These are phyloP conservation scores for Elsinoe australis DNA, from an alignment of 2,329 filamentous ascomycete genomes.

Conservation along the genomic window DNA sequence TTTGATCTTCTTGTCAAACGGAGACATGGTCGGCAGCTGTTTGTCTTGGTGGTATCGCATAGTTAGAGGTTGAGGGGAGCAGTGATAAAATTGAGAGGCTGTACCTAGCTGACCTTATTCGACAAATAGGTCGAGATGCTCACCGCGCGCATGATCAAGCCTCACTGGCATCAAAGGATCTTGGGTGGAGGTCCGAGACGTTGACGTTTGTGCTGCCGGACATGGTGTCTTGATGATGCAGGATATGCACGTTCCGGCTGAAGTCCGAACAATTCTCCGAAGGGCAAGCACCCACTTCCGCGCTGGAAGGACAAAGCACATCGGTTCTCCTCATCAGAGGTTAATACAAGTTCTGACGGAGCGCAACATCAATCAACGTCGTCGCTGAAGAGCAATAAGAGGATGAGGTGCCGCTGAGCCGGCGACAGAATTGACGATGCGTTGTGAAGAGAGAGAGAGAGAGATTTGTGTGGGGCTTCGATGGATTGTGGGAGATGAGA, in stretches of 20 bases:
- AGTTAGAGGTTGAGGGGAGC: background rate
- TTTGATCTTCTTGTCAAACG: slow-evolving; percentile 26
- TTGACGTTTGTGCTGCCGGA: slow-evolving; percentile 6
- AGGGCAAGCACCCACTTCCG: too few species aligned
- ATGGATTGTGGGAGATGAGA: too few species aligned
- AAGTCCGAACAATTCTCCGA: slow-evolving; percentile 11
- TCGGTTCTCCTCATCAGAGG: too few species aligned
- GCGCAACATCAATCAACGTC: too few species aligned
- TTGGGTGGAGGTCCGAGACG: slow-evolving; percentile 11
- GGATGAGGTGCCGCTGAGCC: too few species aligned
- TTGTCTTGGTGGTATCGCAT: background rate
- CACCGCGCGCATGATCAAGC: background rate
- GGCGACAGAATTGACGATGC: too few species aligned
- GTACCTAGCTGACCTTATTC: background rate
- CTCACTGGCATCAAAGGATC: too few species aligned
- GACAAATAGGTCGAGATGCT: background rate
- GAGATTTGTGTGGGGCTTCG: too few species aligned
- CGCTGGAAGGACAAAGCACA: too few species aligned
- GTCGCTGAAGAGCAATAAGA: too few species aligned
- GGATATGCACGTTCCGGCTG: background rate
- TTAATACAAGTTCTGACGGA: too few species aligned
- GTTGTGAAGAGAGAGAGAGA: too few species aligned
- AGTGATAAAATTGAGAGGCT: background rate
- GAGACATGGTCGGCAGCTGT: slow-evolving; percentile 19
- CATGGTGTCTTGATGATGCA: background rate